Evolutionary conservation across 306 rosid genomes (phyloP).

Genomic region (Medicago truncatula): MtrunA17r5.0-ANR NC_053044.1:10863001-10863500

Average conservation of each 20-base stretch:
- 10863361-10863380: neutral
- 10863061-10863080: neutral
- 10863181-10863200: neutral
- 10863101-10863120: neutral
- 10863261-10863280: neutral
- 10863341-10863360: neutral
- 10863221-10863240: neutral
- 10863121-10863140: neutral
- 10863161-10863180: neutral
- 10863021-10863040: slow-evolving; percentile 14
- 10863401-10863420: neutral
- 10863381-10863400: neutral
- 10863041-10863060: neutral
- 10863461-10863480: neutral
- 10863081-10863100: no score
- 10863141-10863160: neutral
- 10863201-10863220: slow-evolving; percentile 14
- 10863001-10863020: neutral
- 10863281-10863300: neutral
- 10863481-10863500: neutral
- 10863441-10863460: slow-evolving; percentile 2
- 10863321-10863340: neutral
- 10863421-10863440: neutral
- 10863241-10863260: neutral
- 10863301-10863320: neutral